Evolutionary conservation across 441 rosid species (phyloP).

Genomic region (Croton laevigatus): DNA sequence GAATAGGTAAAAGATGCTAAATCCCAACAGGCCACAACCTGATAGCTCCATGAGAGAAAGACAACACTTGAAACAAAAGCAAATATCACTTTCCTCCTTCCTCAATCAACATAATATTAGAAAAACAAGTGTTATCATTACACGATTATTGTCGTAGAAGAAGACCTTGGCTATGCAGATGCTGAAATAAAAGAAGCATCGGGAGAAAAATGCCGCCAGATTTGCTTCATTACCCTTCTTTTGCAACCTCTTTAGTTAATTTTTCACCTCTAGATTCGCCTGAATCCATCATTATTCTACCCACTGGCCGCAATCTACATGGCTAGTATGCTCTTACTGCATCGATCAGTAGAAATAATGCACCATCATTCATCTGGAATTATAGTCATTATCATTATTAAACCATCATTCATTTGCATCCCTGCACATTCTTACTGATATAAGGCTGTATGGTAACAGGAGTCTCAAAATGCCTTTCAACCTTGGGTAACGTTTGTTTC

Average conservation of each 20-base stretch:
- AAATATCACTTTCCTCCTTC: conserved; percentile 45
- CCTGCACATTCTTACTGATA: conserved; percentile 61
- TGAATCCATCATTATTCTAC: conserved; percentile 17
- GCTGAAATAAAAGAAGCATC: conserved; percentile 17
- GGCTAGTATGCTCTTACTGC: conserved; percentile 37
- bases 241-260: conserved; percentile 40
- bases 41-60: conserved; percentile 23
- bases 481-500: conserved; percentile 49
- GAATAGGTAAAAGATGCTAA: too few relatives aligned
- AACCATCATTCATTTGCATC: conserved; percentile 37
- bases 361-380: conserved; percentile 23
- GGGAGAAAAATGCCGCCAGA: conserved; percentile 64
- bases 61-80: conserved; percentile 46
- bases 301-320: conserved; percentile 44
- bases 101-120: conserved; percentile 39
- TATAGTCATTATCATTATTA: conserved; percentile 20
- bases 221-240: conserved; percentile 38
- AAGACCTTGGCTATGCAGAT: conserved; percentile 17
- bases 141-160: conserved; percentile 13
- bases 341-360: conserved; percentile 14
- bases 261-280: conserved; percentile 51
- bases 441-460: conserved; percentile 58
- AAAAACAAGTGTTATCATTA: conserved; percentile 8
- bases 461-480: conserved; percentile 45
- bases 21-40: too few relatives aligned